Base-by-base conservation (phyloP, 306 rosid species). In the Rosa persica region DNA sequence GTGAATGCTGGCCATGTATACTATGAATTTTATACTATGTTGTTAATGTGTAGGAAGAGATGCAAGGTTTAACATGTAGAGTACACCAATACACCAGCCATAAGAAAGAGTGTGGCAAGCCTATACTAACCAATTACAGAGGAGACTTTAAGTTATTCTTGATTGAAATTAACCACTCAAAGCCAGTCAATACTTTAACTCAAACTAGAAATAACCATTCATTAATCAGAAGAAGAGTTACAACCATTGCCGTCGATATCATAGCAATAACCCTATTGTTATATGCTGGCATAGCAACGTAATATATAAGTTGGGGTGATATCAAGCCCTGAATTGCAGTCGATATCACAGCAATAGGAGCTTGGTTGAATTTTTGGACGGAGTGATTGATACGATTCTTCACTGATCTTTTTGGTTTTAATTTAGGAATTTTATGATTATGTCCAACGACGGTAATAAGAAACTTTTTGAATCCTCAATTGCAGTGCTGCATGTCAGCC, bases 401-500 rank as follows among this genome's bases (percentile, higher is more conserved):
- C 27, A n/a, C 62, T 61, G 4, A 61, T 12, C 39, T 4, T 12
- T 25, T 61, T 61, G 17, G 17, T 12, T 25, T 30, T 27, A 27
- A 3, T 27, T 61, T 12, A 9, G 6, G 13, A 58, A 23, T 23
- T 3, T n/a, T 23, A 58, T 58, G 23, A 23, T 22, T 22, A 58
- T 58, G 30, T 58, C 16, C 34, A 58, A 22, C 3, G 36, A 57
- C 15, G 25, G 23, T 9, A 12, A 71, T 55, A 7, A 55, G 27
- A 23, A 7, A 22, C 67, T 40, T 30, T 76, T 12, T 71, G 66
- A 48, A 66, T 40, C 80, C 74, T 57, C 48, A 67, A 68, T 16
- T 17, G 47, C 46, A 67, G 20, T 17, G 27, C 39, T 67, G 47
- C 71, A 39, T 39, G 48, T 17, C 71, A 67, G 15, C 23, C 60